Evolutionary conservation across 225 moss, liverwort and hornwort species (phyloP), one percentile per base, ranked within the genome.

Genomic region (Marchantia paleacea): DNA sequence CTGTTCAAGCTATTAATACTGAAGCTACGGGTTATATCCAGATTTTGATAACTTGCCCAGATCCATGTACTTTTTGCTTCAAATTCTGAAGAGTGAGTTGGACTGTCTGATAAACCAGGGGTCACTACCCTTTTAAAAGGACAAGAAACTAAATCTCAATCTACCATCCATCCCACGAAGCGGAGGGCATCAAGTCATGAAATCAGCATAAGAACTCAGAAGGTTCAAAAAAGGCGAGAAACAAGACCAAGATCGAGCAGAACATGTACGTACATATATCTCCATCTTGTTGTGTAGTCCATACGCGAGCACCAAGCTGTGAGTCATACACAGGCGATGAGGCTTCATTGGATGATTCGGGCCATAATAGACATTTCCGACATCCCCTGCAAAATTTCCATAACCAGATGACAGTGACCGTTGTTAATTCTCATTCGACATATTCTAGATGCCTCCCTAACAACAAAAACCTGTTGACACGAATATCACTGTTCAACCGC

Each of bases 271-370:
- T 89, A 97, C 97, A 80, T 93, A 99, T 10, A 99, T 89, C 86
- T 99, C 94, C 99, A 99, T 94, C 86, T 99, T 95, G 31, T 94
- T 90, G 57, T 99, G 95, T 12, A 99, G 94, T 60, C 92, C 95
- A 85, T 99, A 99, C 28, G 94, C 95, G 84, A 95, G 92, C 72
- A 99, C 95, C 86, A 99, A 91, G 82, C 93, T 95, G 77, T 99
- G 95, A n/a, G 95, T 99, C 97, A 99, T 99, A 86, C 93, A 99
- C 28, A 99, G 90, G 7, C 97, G 93, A 82, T 99, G 97, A 11
- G 97, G 97, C 86, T 99, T 99, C 97, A 99, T 99, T 14, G 97
- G 97, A 79, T 99, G 97, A 68, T 94, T 99, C 19, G 95, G 97
- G 52, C 97, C 97, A 85, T 99, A 97, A 80, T 97, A 97, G 48